These are phyloP conservation scores for Pholiota conissans DNA, from an alignment of 768 basidiomycete species.

Conservation along the genomic window DNA sequence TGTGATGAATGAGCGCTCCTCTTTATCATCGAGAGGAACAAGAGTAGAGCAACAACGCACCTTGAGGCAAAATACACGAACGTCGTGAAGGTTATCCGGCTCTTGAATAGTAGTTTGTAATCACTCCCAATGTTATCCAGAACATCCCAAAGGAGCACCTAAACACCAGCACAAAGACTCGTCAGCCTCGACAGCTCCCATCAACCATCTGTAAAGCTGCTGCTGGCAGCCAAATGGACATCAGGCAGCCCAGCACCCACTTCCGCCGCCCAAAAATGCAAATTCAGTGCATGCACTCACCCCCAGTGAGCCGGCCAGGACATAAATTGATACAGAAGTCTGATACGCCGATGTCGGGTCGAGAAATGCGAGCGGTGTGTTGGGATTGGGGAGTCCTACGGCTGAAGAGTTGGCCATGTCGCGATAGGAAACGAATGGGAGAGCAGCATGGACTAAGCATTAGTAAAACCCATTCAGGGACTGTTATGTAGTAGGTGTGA, in stretches of 20 bases:
- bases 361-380: slow-evolving; percentile 12
- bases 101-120: slow-evolving; percentile 6
- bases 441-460: background rate
- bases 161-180: background rate
- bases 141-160: slow-evolving; percentile 16
- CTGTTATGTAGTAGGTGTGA: background rate
- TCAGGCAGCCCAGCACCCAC: background rate
- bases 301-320: slow-evolving; percentile 13
- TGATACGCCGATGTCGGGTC: slow-evolving; percentile 10
- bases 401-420: background rate
- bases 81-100: slow-evolving; percentile 6
- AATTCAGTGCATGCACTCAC: background rate
- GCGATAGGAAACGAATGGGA: background rate
- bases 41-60: background rate
- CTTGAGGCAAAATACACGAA: slow-evolving; percentile 12
- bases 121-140: slow-evolving; percentile 9
- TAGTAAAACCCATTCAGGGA: background rate
- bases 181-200: too few species aligned
- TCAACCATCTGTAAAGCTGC: too few species aligned
- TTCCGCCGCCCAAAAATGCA: background rate
- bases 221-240: background rate
- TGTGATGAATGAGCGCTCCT: background rate
- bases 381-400: slow-evolving; percentile 11
- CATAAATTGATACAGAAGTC: slow-evolving; percentile 9
- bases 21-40: too few species aligned